Evolutionary conservation across 345 rosid genomes (phyloP).

Genomic region (Pugionium cornutum): DNA sequence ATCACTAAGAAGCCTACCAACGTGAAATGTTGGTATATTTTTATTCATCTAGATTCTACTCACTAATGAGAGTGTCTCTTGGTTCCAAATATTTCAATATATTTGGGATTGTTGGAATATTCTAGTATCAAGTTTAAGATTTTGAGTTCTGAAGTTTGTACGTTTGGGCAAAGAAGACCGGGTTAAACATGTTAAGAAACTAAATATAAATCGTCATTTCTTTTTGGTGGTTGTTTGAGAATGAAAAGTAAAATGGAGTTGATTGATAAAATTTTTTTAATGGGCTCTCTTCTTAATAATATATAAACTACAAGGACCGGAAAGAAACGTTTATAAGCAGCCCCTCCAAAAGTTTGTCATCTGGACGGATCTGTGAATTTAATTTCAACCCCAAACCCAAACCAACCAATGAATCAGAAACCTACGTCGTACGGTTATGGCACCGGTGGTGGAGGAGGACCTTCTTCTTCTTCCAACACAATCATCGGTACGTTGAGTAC

Average conservation of each 20-base stretch:
- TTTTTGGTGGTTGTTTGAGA: too few species aligned
- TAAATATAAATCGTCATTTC: neutral
- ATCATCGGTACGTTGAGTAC: slow-evolving; percentile 45
- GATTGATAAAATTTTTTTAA: too few species aligned
- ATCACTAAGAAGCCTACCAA: slow-evolving; percentile 4
- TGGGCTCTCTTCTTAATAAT: too few species aligned
- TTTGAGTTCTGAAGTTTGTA: neutral
- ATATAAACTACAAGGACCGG: too few species aligned
- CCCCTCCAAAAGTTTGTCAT: too few species aligned
- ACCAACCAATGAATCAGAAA: slow-evolving; percentile 31
- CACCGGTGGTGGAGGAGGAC: slow-evolving; percentile 27
- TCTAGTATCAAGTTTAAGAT: too few species aligned
- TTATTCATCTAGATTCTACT: slow-evolving; percentile 13
- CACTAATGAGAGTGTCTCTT: slow-evolving; percentile 8
- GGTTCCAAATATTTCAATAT: slow-evolving; percentile 27
- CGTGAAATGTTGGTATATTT: slow-evolving; percentile 26
- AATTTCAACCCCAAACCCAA: neutral
- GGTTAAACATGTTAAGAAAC: neutral
- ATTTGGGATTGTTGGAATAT: neutral
- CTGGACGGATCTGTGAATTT: too few species aligned
- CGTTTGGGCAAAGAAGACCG: neutral
- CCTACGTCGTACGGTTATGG: slow-evolving; percentile 48
- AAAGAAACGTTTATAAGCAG: too few species aligned
- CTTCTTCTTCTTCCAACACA: slow-evolving; percentile 31
- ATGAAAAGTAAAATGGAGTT: too few species aligned